Conservation (phyloP, 2,329 filamentous ascomycete genomes). For the Diaporthe batatas region DNA sequence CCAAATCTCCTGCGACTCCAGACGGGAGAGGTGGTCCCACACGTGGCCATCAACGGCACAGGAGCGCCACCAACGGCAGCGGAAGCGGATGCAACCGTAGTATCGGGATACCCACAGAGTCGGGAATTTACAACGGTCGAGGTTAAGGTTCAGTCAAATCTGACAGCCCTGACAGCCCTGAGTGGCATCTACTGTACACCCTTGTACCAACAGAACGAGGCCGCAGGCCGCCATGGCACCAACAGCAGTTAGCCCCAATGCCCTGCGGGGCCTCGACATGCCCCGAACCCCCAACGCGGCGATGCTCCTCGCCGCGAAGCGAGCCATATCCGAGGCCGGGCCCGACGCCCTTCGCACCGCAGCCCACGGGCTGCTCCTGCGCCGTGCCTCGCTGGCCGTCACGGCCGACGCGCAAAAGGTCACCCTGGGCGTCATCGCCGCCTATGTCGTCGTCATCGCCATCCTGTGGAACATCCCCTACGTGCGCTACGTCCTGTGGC, state of each 20-base stretch:
- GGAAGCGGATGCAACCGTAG: background rate
- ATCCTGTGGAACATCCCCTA: constrained; percentile 86
- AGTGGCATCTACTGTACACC: background rate
- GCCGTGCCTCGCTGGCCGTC: constrained; percentile 66
- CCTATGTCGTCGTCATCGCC: constrained; percentile 80
- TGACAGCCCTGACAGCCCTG: too few relatives aligned
- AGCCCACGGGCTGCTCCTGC: constrained; percentile 51
- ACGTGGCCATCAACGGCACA: background rate
- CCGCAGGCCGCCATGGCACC: constrained; percentile 36
- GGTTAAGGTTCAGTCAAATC: background rate
- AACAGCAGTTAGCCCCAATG: constrained; percentile 8
- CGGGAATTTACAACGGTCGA: background rate
- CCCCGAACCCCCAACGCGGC: too few relatives aligned
- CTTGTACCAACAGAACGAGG: background rate
- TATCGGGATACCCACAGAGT: background rate
- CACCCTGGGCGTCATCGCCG: constrained; percentile 78
- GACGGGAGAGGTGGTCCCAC: background rate
- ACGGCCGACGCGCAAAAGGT: constrained; percentile 75
- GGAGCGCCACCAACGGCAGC: background rate
- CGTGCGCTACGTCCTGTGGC: constrained; percentile 81
- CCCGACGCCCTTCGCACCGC: constrained; percentile 35
- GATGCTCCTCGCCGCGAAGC: constrained; percentile 29
- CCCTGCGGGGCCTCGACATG: too few relatives aligned
- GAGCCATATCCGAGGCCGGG: constrained; percentile 31
- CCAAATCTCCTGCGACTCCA: background rate